These are phyloP conservation scores for Epichloe bromicola DNA, from an alignment of 2,329 filamentous ascomycete species.

Conservation along the genomic window DNA sequence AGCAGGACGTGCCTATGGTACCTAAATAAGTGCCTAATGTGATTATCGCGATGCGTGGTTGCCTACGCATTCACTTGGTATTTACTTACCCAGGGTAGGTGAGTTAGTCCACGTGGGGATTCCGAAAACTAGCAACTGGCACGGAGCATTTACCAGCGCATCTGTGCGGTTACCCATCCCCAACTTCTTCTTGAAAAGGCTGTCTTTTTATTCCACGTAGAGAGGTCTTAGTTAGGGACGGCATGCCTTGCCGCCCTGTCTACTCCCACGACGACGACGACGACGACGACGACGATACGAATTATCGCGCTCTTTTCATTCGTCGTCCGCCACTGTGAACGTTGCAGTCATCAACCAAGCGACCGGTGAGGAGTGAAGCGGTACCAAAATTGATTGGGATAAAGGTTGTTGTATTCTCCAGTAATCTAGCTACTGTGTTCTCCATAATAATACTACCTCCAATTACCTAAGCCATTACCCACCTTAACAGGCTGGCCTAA, in stretches of 20 bases:
- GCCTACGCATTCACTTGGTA: no score
- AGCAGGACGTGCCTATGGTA: no score
- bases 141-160: neutral
- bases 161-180: neutral
- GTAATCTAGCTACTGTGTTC: no score
- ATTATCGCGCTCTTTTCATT: neutral
- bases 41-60: no score
- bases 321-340: constrained; percentile 1
- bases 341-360: neutral
- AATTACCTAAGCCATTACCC: no score
- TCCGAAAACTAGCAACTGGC: no score
- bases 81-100: neutral
- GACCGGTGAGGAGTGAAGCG: neutral
- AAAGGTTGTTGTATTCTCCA: no score
- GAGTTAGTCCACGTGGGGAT: no score
- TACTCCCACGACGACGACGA: constrained; percentile 2
- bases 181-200: neutral
- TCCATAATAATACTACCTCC: no score
- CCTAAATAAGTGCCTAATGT: no score
- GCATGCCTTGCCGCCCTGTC: constrained; percentile 3
- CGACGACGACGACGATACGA: constrained; percentile 1
- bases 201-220: neutral
- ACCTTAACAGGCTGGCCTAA: no score
- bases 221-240: constrained; percentile 2
- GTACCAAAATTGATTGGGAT: no score